A percentile compares a stretch with the other conserved stretches of the same genome.
Evolutionary conservation across 169 alveolate species (phyloP).

Genomic region (Babesia bovis): DNA sequence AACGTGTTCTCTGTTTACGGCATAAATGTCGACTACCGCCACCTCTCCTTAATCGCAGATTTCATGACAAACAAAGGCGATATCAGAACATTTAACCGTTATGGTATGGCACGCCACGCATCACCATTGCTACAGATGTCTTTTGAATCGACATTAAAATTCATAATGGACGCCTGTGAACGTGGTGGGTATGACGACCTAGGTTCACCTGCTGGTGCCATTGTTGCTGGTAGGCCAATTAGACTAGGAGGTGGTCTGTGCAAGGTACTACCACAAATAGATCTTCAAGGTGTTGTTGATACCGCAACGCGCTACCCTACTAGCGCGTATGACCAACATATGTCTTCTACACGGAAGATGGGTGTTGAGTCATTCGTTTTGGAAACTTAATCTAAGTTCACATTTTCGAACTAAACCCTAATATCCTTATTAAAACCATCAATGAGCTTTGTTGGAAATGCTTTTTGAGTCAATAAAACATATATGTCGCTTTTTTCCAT

Average conservation of each 20-base stretch:
- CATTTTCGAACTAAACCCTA: background rate
- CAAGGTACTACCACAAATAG: conserved; percentile 39
- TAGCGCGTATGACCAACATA: conserved; percentile 17
- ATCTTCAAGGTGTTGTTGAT: background rate
- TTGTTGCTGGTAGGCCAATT: conserved; percentile 68
- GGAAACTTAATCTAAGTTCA: background rate
- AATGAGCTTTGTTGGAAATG: too few relatives aligned
- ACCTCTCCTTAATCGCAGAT: conserved; percentile 94
- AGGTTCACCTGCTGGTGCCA: conserved; percentile 76
- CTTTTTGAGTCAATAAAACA: too few relatives aligned
- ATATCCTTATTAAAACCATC: too few relatives aligned
- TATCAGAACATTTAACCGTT: conserved; percentile 47
- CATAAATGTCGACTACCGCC: conserved; percentile 94
- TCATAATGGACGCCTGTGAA: conserved; percentile 88
- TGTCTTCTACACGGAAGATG: conserved; percentile 13
- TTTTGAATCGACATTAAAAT: conserved; percentile 94
- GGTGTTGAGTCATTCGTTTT: conserved; percentile 25
- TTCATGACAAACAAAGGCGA: conserved; percentile 90
- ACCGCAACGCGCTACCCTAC: background rate
- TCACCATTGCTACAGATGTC: conserved; percentile 96
- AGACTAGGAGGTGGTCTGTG: conserved; percentile 58
- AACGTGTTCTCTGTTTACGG: conserved; percentile 96
- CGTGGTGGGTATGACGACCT: conserved; percentile 75
- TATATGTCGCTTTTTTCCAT: background rate
- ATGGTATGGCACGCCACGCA: conserved; percentile 87